Evolutionary conservation across 805 yeast species (phyloP), one percentile per base, ranked within the genome.

Genomic region (Candida chauliodis): DNA sequence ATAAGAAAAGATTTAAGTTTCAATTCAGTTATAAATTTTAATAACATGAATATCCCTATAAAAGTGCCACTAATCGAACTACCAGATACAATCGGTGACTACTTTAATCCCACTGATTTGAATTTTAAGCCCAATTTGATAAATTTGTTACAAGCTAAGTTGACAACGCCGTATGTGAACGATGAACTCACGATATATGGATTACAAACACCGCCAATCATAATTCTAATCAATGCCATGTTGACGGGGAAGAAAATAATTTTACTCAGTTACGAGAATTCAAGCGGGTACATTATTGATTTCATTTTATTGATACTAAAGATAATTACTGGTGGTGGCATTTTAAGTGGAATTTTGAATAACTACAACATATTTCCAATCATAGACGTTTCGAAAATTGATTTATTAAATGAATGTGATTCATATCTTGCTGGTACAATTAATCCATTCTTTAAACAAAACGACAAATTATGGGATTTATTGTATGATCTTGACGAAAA

Each of bases 341-440:
- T 75, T 39, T 48, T 72, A 52, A 49, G 71, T 46, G 66, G 75
- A 35, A 31, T 63, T 30, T 50, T 66, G 22, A 51, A 60, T 18
- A 49, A 63, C 58, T 49, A 56, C 61, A 51, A 67, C 58, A 43
- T 77, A 17, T 73, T 76, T 47, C 89, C 89, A 2, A 70, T 78
- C 21, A 61, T 79, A 29, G 89, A 82, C 45, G 73, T 81, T 1
- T 75, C 81, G 2, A 72, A 78, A 42, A 59, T 79, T 30, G 79
- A 76, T 42, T 45, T 71, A 1, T 54, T 79, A 36, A 65, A 66
- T 43, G 59, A 51, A 36, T 68, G 61, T 43, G 62, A 49, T 21
- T 61, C 60, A 20, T 76, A 64, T 47, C 59, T 83, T 34, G 72
- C 84, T 2, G 91, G 91, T 3, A 81, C 88, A 3, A 76, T 82